These are phyloP conservation scores for Aspergillus sp. DNA, from an alignment of 2,329 filamentous ascomycete genomes.

Conservation along the genomic window DNA sequence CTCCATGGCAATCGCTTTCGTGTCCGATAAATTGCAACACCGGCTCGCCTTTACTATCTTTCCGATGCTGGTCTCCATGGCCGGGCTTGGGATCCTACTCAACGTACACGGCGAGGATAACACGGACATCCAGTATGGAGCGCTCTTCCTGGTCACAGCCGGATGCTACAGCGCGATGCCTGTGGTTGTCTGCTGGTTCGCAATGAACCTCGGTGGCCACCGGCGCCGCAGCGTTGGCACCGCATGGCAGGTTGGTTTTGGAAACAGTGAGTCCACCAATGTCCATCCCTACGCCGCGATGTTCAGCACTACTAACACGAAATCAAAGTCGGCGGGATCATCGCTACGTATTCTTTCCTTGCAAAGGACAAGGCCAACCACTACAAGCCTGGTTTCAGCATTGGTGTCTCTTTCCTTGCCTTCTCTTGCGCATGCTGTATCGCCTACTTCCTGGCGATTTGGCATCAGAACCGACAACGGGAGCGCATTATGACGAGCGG, in stretches of 20 bases:
- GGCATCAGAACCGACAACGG: constrained; percentile 47
- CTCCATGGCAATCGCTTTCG: constrained; percentile 72
- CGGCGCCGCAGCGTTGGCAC: constrained; percentile 71
- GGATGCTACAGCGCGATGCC: constrained; percentile 89
- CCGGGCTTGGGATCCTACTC: constrained; percentile 77
- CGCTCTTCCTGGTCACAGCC: constrained; percentile 79
- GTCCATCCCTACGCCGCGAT: neutral
- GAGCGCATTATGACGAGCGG: constrained; percentile 34
- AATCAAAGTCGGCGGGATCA: constrained; percentile 69
- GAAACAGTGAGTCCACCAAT: constrained; percentile 56
- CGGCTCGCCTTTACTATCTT: constrained; percentile 74
- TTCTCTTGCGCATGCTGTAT: constrained; percentile 62
- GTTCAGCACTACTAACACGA: constrained; percentile 13
- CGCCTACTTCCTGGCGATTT: constrained; percentile 42
- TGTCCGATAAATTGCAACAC: constrained; percentile 73
- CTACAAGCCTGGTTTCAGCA: constrained; percentile 75
- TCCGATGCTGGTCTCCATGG: constrained; percentile 70
- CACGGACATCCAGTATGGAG: constrained; percentile 71
- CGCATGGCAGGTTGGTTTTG: constrained; percentile 78
- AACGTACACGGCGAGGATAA: constrained; percentile 66
- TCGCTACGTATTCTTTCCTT: constrained; percentile 73
- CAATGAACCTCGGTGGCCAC: constrained; percentile 77
- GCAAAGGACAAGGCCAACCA: constrained; percentile 64
- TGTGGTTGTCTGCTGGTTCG: constrained; percentile 81
- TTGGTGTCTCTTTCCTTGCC: constrained; percentile 74